Base-by-base conservation (phyloP, 2,329 filamentous ascomycete genomes). In the Chrysosporium keratinophilum region DNA sequence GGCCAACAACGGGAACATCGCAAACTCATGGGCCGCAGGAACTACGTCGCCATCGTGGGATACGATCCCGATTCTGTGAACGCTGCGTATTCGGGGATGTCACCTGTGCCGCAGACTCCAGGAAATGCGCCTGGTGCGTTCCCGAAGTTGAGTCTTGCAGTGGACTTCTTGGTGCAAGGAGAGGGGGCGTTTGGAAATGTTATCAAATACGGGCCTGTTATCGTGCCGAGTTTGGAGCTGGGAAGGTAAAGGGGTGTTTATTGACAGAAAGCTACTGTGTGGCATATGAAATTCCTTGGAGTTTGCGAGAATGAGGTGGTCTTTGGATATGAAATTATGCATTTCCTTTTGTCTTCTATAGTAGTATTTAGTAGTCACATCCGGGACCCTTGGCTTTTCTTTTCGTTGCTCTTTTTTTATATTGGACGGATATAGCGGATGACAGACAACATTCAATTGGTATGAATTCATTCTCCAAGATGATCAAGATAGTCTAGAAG, bases 161-260 rank as follows among this genome's bases (percentile, higher is more conserved):
- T 95, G 1, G 93, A 98, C 69, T 98, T 96, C 68, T 88, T 98
- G 69, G 91, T 98, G 19, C 93, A 98, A 71, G 89, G 87, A 1
- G 91, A 96, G 62, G 86, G 87, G 0, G 80, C 82, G 0, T 91
- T 85, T 69, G 85, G 81, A 39, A 78, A 80, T 59, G 88, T 93
- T 46, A 90, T 93, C 61, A 98, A 98, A 74, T 98, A 95, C 68
- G 93, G 93, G 0, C 93, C 93, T 10, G 93, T 98, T 14, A 90
- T 97, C 70, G 83, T 98, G 61, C 93, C 93, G 39, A 89, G 84
- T 70, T 71, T 91, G 58, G 87, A 90, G 68, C 85, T 82, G 73
- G 86, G 86, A 17, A 74, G 81, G 62, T 87, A 71, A 64, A 14
- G 19, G 14, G 2, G n/a, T 14, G 1, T 46, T 3, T 37, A 5